Percentiles rank a stretch among this genome's conserved stretches.
Evolutionary conservation across 352 stramenopile species (phyloP).

Genomic region (Globisporangium polare): DNA sequence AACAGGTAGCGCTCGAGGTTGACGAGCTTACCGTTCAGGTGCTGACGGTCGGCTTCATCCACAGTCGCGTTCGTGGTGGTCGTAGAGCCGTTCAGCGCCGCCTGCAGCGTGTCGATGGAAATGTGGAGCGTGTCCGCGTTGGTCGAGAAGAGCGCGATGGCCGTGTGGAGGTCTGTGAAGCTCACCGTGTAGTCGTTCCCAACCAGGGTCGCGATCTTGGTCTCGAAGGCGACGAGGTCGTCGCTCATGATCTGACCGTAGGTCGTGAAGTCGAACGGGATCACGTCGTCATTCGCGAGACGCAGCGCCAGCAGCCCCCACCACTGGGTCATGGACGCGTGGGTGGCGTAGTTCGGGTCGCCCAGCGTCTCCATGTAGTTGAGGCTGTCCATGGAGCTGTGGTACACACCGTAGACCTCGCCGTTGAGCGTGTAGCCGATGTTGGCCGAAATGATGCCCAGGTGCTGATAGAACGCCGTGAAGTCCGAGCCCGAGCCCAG

Average conservation of each 20-base stretch:
- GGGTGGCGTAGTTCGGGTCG: constrained; percentile 57
- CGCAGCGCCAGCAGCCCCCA: constrained; percentile 62
- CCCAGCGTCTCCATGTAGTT: constrained; percentile 54
- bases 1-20: constrained; percentile 42
- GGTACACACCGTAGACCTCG: constrained; percentile 69
- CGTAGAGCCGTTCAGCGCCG: too few relatives aligned
- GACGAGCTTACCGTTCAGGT: constrained; percentile 50
- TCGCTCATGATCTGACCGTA: constrained; percentile 57
- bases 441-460: constrained; percentile 75
- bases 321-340: constrained; percentile 51
- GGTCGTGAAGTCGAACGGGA: constrained; percentile 71
- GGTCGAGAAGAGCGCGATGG: too few relatives aligned
- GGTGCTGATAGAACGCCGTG: constrained; percentile 73
- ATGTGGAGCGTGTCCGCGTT: too few relatives aligned
- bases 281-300: constrained; percentile 43
- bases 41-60: constrained; percentile 32
- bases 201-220: constrained; percentile 22
- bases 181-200: too few relatives aligned
- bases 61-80: constrained; percentile 19
- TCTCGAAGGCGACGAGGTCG: constrained; percentile 29
- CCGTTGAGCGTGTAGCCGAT: constrained; percentile 47
- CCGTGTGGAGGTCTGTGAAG: too few relatives aligned
- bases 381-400: constrained; percentile 85
- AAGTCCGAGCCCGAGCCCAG: constrained; percentile 64
- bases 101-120: too few relatives aligned